Evolutionary conservation across 2,329 filamentous ascomycete genomes (phyloP).

Genomic region (Elsinoe australis): DNA sequence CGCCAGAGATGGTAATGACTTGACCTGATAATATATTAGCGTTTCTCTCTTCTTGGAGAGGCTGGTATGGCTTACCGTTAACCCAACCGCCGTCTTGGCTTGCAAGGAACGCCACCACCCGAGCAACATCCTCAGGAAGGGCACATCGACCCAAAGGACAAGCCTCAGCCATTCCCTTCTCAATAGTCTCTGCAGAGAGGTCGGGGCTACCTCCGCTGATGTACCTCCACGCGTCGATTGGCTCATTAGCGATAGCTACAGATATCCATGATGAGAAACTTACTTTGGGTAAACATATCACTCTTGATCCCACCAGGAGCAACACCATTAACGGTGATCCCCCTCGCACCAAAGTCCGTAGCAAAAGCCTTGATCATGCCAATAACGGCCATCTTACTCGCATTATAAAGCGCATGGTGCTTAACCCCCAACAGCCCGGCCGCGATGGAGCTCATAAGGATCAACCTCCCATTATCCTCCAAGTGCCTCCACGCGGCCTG

Average conservation of each 20-base stretch:
- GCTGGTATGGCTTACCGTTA: constrained; percentile 26
- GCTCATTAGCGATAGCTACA: too few species aligned
- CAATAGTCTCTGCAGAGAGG: constrained; percentile 44
- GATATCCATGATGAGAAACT: too few species aligned
- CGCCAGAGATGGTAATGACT: constrained; percentile 38
- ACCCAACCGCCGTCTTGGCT: constrained; percentile 36
- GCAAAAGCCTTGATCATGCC: constrained; percentile 65
- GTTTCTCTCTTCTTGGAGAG: not conserved
- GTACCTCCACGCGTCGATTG: constrained; percentile 44
- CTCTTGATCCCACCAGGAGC: constrained; percentile 66
- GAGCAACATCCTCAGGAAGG: constrained; percentile 38
- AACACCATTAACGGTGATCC: constrained; percentile 65
- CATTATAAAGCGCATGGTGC: constrained; percentile 65
- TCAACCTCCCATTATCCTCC: constrained; percentile 61
- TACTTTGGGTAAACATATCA: constrained; percentile 59
- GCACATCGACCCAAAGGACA: constrained; percentile 45
- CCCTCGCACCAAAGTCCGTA: constrained; percentile 60
- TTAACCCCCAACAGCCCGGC: constrained; percentile 59
- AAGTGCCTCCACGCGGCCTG: constrained; percentile 67
- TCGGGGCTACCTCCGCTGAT: constrained; percentile 44
- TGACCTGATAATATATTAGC: constrained; percentile 29
- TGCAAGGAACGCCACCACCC: constrained; percentile 34
- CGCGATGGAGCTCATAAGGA: constrained; percentile 68
- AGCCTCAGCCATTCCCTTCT: constrained; percentile 43
- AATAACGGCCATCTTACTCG: constrained; percentile 64